A percentile compares a stretch with the other conserved stretches of the same genome.
phyloP scores from a whole-genome alignment of 164 flowering plant species.

The Annona cherimola region DNA sequence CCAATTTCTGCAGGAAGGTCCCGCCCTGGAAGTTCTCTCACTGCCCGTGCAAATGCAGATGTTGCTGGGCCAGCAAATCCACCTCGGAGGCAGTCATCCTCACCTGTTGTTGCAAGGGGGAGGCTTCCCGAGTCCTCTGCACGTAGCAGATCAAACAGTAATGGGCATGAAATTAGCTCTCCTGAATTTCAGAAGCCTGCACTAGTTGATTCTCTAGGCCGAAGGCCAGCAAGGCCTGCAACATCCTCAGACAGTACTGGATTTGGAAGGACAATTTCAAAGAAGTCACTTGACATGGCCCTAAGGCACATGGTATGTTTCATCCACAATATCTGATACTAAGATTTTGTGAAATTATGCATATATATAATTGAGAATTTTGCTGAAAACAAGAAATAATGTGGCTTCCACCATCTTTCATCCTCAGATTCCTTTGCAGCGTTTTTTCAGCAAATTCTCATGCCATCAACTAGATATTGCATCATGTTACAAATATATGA shows the following conservation, averaged over 20 bases:
- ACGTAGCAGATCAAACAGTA: slow-evolving; percentile 36
- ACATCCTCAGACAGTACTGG: slow-evolving; percentile 56
- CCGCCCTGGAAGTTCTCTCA: slow-evolving; percentile 51
- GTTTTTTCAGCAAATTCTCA: too few relatives aligned
- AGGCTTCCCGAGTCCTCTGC: slow-evolving; percentile 49
- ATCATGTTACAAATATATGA: too few relatives aligned
- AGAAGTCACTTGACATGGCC: slow-evolving; percentile 93
- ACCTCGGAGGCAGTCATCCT: slow-evolving; percentile 50
- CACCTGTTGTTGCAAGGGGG: slow-evolving; percentile 67
- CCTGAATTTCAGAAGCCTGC: slow-evolving; percentile 43
- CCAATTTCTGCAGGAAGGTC: slow-evolving; percentile 91
- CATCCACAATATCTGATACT: background rate
- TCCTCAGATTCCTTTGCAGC: background rate
- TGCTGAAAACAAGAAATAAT: background rate
- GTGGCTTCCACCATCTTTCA: background rate
- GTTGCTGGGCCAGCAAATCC: slow-evolving; percentile 25
- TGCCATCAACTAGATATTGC: too few relatives aligned
- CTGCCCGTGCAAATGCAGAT: slow-evolving; percentile 46
- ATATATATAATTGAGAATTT: background rate
- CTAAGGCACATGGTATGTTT: slow-evolving; percentile 83
- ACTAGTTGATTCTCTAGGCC: slow-evolving; percentile 31
- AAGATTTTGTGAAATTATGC: background rate
- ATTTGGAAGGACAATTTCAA: slow-evolving; percentile 87
- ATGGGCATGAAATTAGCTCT: slow-evolving; percentile 41
- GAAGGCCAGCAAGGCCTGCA: slow-evolving; percentile 49